Percentiles rank a stretch among this genome's conserved stretches.
These are phyloP conservation scores for Annona cherimola DNA, from an alignment of 164 flowering plant species.

Conservation along the genomic window DNA sequence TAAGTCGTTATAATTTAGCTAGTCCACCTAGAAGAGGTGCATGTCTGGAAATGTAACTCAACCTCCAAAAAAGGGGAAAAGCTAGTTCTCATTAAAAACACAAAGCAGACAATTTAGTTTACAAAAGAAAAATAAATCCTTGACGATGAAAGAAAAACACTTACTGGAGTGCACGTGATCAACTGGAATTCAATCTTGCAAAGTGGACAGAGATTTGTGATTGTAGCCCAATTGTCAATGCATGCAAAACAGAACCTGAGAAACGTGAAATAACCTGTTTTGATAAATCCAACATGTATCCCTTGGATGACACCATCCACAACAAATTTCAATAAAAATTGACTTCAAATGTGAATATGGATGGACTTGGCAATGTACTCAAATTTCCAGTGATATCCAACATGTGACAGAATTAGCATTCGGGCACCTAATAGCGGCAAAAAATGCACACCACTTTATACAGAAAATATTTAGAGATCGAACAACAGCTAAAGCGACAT, in stretches of 20 bases:
- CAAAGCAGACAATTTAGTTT: neutral
- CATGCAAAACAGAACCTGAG: constrained; percentile 96
- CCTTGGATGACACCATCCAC: neutral
- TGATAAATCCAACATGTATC: neutral
- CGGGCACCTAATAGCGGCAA: neutral
- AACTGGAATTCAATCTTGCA: constrained; percentile 90
- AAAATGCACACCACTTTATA: neutral
- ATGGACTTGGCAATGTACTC: neutral
- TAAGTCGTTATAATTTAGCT: neutral
- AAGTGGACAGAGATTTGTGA: constrained; percentile 93
- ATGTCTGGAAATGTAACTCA: neutral
- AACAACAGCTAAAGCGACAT: neutral
- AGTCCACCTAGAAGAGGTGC: neutral
- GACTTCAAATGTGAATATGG: neutral
- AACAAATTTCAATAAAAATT: neutral
- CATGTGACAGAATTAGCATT: neutral
- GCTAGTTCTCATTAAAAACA: neutral
- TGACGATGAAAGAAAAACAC: constrained; percentile 19
- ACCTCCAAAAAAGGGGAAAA: neutral
- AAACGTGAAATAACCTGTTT: constrained; percentile 11
- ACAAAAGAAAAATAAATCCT: neutral
- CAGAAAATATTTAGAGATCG: neutral
- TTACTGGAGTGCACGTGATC: constrained; percentile 95
- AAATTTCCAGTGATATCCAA: neutral
- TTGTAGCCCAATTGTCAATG: constrained; percentile 98